These are phyloP conservation scores for Curvularia eragrostidis DNA, from an alignment of 2,329 filamentous ascomycete genomes.

Conservation along the genomic window DNA sequence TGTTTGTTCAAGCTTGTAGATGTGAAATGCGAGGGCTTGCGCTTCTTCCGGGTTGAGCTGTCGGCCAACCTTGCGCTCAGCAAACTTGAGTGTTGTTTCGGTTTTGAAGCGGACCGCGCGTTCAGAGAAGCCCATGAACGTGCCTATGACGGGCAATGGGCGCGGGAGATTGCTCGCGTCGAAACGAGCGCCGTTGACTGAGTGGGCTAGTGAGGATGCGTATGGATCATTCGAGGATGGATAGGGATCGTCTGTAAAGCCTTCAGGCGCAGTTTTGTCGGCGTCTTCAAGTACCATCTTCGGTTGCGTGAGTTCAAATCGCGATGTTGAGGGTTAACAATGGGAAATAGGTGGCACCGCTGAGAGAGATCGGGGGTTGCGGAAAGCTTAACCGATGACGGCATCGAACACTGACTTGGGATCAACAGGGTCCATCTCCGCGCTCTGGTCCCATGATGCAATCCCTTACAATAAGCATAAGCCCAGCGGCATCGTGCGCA, in stretches of 20 bases:
- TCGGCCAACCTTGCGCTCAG: slow-evolving; percentile 46
- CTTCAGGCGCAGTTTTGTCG: slow-evolving; percentile 37
- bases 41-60: slow-evolving; percentile 51
- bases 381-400: slow-evolving; percentile 37
- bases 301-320: slow-evolving; percentile 22
- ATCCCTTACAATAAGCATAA: neutral
- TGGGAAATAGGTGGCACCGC: slow-evolving; percentile 18
- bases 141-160: slow-evolving; percentile 45
- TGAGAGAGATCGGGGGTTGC: slow-evolving; percentile 18
- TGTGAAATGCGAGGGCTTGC: slow-evolving; percentile 52
- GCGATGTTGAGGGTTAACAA: slow-evolving; percentile 45
- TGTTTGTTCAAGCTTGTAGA: slow-evolving; percentile 47
- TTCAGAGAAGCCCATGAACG: slow-evolving; percentile 39
- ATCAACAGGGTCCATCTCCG: slow-evolving; percentile 20
- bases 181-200: slow-evolving; percentile 32
- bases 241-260: slow-evolving; percentile 41
- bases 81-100: slow-evolving; percentile 42
- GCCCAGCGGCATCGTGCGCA: neutral
- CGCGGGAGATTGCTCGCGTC: slow-evolving; percentile 49
- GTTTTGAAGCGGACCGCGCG: slow-evolving; percentile 37
- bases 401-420: slow-evolving; percentile 25
- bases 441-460: slow-evolving; percentile 10
- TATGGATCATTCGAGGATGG: slow-evolving; percentile 50
- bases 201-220: slow-evolving; percentile 28
- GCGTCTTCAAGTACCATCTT: slow-evolving; percentile 54